Percentiles rank a stretch among this genome's conserved stretches.
Evolutionary conservation across 192 early-diverging fungal genomes (phyloP).

Genomic region (Paraglomus brasilianum): DNA sequence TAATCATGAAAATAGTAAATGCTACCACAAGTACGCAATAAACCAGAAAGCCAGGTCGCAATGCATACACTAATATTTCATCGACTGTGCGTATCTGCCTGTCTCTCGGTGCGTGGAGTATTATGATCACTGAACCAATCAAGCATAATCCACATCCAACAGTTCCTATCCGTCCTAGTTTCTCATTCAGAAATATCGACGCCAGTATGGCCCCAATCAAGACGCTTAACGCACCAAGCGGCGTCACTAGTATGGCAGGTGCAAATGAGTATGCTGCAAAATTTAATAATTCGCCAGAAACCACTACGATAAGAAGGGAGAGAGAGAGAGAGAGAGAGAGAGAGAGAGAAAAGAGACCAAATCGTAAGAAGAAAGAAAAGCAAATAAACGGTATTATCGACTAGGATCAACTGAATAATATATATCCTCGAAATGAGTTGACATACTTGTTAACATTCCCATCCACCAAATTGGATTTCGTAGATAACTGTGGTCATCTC

Average conservation of each 20-base stretch:
- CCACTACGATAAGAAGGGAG: conserved; percentile 59
- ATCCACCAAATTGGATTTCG: conserved; percentile 89
- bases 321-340: conserved; percentile 2
- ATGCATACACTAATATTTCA: conserved; percentile 76
- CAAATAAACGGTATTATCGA: not conserved
- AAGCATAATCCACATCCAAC: conserved; percentile 90
- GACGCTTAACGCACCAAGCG: conserved; percentile 87
- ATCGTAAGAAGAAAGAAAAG: conserved; percentile 3
- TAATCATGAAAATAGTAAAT: conserved; percentile 77
- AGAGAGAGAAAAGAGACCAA: not conserved
- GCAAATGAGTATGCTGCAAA: conserved; percentile 95
- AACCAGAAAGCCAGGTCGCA: conserved; percentile 81
- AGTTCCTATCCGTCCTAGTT: conserved; percentile 76
- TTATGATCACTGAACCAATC: conserved; percentile 83
- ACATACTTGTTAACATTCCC: conserved; percentile 80
- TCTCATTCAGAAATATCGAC: conserved; percentile 85
- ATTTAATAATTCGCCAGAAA: conserved; percentile 88
- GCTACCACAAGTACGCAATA: conserved; percentile 69
- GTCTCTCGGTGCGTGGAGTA: conserved; percentile 86
- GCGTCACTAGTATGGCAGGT: conserved; percentile 93
- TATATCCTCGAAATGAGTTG: not conserved
- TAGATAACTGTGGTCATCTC: conserved; percentile 78
- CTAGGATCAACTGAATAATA: conserved; percentile 21
- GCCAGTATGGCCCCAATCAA: conserved; percentile 87
- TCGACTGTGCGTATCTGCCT: conserved; percentile 77